These are phyloP conservation scores for Plicaturopsis crispa DNA, from an alignment of 768 basidiomycete species.

Conservation along the genomic window DNA sequence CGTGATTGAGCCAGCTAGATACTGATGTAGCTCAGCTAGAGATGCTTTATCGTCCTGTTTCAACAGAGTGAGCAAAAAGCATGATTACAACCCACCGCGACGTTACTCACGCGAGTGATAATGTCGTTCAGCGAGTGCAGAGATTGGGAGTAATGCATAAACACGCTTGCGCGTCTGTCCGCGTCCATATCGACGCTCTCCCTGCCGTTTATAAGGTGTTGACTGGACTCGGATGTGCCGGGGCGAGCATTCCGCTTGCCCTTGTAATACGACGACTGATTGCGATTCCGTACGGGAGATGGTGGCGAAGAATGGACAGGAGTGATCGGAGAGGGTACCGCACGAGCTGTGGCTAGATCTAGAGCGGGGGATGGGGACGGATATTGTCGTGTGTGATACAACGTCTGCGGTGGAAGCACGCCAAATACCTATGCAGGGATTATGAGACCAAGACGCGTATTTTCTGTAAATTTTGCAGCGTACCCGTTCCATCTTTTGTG, in stretches of 20 bases:
- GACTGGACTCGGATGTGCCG: conserved; percentile 60
- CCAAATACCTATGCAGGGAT: conserved; percentile 60
- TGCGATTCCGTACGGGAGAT: conserved; percentile 30
- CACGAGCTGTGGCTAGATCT: not conserved
- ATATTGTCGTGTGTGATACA: conserved; percentile 62
- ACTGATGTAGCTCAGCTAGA: conserved; percentile 67
- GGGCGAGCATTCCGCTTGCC: conserved; percentile 39
- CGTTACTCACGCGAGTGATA: conserved; percentile 57
- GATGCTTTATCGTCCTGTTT: conserved; percentile 68
- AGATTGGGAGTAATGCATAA: conserved; percentile 75
- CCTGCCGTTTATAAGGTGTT: conserved; percentile 31
- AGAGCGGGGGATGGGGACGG: conserved; percentile 23
- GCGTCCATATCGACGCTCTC: conserved; percentile 3
- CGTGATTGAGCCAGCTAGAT: conserved; percentile 34
- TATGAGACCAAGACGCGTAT: conserved; percentile 6
- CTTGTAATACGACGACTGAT: conserved; percentile 42
- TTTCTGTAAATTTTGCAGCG: conserved; percentile 8
- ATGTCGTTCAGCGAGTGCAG: conserved; percentile 77
- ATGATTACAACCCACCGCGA: not conserved
- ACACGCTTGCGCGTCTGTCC: conserved; percentile 38
- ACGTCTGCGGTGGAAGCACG: conserved; percentile 66
- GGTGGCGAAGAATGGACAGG: conserved; percentile 9
- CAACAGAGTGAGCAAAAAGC: conserved; percentile 5
- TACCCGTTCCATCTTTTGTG: conserved; percentile 86
- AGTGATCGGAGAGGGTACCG: conserved; percentile 16